Evolutionary conservation across 2,329 filamentous ascomycete genomes (phyloP).

Genomic region (Cadophora luteo-olivacea): DNA sequence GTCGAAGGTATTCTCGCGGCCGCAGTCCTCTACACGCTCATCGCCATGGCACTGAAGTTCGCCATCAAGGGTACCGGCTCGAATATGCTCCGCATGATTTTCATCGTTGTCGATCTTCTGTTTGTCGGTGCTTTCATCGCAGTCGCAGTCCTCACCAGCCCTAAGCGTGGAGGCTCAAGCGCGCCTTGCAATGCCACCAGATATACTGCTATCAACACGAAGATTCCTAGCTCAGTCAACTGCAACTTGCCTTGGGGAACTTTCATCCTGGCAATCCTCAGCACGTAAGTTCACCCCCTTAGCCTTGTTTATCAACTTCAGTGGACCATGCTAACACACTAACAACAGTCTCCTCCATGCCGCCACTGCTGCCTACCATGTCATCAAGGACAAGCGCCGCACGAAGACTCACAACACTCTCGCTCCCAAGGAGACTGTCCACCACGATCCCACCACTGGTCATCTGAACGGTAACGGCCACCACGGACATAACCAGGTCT

Average conservation of each 20-base stretch:
- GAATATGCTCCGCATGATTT: conserved; percentile 47
- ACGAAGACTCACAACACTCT: conserved; percentile 10
- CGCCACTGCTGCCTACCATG: conserved; percentile 51
- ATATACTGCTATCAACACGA: conserved; percentile 35
- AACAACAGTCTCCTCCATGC: conserved; percentile 49
- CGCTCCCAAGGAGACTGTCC: conserved; percentile 11
- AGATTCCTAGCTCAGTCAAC: conserved; percentile 34
- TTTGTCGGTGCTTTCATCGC: conserved; percentile 53
- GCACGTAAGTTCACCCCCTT: conserved; percentile 48
- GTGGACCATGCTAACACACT: not conserved
- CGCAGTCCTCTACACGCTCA: conserved; percentile 51
- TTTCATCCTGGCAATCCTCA: conserved; percentile 52
- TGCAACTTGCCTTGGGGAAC: conserved; percentile 52
- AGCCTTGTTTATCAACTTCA: not conserved
- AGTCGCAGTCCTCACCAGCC: conserved; percentile 49
- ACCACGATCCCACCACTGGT: not conserved
- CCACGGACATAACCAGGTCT: not conserved
- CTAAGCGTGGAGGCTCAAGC: conserved; percentile 45
- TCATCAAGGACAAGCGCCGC: conserved; percentile 36
- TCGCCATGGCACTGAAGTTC: conserved; percentile 46
- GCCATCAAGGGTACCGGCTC: conserved; percentile 44
- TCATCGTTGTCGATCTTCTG: conserved; percentile 49
- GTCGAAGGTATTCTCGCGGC: conserved; percentile 54
- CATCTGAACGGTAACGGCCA: not conserved
- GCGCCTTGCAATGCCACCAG: conserved; percentile 42